Evolutionary conservation across 2,329 filamentous ascomycete genomes (phyloP).

Genomic region (Fonsecaea pedrosoi): DNA sequence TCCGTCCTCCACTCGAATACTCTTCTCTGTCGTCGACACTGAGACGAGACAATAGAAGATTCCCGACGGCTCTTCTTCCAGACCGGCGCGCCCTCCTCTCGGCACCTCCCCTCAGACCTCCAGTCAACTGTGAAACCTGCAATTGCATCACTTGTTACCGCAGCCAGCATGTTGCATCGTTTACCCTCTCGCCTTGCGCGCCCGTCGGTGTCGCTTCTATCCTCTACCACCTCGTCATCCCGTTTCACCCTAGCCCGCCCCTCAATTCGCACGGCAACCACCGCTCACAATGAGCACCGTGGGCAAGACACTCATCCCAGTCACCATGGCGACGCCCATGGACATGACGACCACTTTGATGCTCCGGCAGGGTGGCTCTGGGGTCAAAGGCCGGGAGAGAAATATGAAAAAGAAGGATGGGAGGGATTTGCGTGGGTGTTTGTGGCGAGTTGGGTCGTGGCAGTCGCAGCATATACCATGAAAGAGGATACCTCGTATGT

Average conservation of each 20-base stretch:
- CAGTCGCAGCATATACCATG: slow-evolving; percentile 83
- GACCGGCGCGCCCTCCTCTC: not conserved
- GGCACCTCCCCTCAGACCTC: not conserved
- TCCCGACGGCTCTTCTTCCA: not conserved
- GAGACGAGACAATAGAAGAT: not conserved
- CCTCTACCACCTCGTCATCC: not conserved
- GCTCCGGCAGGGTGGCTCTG: slow-evolving; percentile 91
- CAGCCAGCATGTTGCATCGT: slow-evolving; percentile 12
- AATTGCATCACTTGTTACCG: not conserved
- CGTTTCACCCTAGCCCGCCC: slow-evolving; percentile 13
- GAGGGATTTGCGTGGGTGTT: slow-evolving; percentile 65
- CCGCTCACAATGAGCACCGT: slow-evolving; percentile 19
- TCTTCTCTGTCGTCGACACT: not conserved
- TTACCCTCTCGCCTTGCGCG: slow-evolving; percentile 18
- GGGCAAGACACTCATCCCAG: slow-evolving; percentile 20
- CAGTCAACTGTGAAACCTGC: not conserved
- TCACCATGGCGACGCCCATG: slow-evolving; percentile 24
- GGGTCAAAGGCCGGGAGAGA: slow-evolving; percentile 92
- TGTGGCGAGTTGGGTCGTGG: slow-evolving; percentile 75
- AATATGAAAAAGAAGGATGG: slow-evolving; percentile 96
- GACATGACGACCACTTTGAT: slow-evolving; percentile 71
- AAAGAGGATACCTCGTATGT: slow-evolving; percentile 99
- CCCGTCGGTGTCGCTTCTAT: slow-evolving; percentile 1
- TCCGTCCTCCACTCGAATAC: not conserved
- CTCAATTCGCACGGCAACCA: slow-evolving; percentile 17